A percentile compares a stretch with the other conserved stretches of the same genome.
phyloP scores from a whole-genome alignment of 257 asterid species.

The Solanum okadae region DNA sequence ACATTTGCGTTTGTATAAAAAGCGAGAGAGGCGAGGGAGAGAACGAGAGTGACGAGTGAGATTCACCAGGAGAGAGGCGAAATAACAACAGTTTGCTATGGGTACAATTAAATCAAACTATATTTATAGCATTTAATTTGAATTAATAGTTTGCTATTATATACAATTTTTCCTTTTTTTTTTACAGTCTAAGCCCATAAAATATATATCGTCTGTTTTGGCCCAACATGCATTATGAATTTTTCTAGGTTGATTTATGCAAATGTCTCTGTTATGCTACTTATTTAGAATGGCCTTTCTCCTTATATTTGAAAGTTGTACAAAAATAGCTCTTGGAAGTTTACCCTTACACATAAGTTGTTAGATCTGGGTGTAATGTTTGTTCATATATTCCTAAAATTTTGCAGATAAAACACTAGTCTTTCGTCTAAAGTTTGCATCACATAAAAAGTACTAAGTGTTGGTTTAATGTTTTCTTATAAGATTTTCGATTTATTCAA shows the following conservation, averaged over 20 bases:
- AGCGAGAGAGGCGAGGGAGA: too few relatives aligned
- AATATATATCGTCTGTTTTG: background rate
- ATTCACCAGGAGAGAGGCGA: too few relatives aligned
- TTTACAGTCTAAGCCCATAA: background rate
- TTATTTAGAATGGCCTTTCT: too few relatives aligned
- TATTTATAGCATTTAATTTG: too few relatives aligned
- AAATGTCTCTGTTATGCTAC: background rate
- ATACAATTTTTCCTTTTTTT: too few relatives aligned
- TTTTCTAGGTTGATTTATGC: background rate
- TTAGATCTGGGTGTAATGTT: background rate
- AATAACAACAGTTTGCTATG: too few relatives aligned
- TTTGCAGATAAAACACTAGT: background rate
- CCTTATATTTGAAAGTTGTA: background rate
- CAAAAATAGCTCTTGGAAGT: background rate
- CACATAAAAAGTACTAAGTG: background rate
- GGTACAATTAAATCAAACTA: too few relatives aligned
- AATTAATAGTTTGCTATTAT: too few relatives aligned
- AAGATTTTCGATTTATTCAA: background rate
- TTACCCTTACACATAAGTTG: background rate
- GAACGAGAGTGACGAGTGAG: too few relatives aligned
- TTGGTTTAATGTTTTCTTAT: background rate
- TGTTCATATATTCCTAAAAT: background rate
- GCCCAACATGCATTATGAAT: background rate
- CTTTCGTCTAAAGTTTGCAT: background rate
- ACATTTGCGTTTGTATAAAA: too few relatives aligned